Evolutionary conservation across 257 asterid genomes (phyloP).

Genomic region (Handroanthus guayacan): DNA sequence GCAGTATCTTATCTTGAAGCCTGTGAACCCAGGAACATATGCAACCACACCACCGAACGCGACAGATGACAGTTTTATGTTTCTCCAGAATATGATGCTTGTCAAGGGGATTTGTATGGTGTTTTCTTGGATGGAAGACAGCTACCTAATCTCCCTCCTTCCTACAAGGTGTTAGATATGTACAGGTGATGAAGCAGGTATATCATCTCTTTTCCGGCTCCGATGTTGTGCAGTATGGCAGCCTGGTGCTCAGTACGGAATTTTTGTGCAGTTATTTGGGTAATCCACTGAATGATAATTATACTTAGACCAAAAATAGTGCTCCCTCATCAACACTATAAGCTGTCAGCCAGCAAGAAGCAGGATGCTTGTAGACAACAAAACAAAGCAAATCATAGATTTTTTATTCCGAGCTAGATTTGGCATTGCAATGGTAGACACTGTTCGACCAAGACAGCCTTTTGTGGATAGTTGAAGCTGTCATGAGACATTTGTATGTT

Average conservation of each 20-base stretch:
- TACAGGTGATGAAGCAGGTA: background rate
- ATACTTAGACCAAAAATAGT: conserved; percentile 42
- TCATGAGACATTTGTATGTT: conserved; percentile 35
- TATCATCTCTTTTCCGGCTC: conserved; percentile 3
- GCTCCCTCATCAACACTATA: conserved; percentile 36
- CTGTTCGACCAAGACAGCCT: conserved; percentile 38
- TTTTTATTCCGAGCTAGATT: conserved; percentile 1
- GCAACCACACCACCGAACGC: conserved; percentile 77
- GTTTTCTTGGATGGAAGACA: conserved; percentile 82
- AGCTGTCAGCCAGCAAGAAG: conserved; percentile 69
- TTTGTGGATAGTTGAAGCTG: conserved; percentile 42
- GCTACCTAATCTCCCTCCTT: conserved; percentile 35
- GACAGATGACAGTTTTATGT: conserved; percentile 55
- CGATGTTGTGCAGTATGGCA: conserved; percentile 72
- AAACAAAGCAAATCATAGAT: conserved; percentile 18
- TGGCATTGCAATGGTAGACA: conserved; percentile 12
- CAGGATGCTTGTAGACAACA: conserved; percentile 37
- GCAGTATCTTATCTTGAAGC: conserved; percentile 72
- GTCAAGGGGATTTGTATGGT: conserved; percentile 69
- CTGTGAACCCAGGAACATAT: conserved; percentile 74
- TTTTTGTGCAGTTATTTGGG: conserved; percentile 52
- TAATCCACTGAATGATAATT: conserved; percentile 50
- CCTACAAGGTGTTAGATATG: background rate
- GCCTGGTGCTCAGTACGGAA: conserved; percentile 38
- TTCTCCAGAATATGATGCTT: conserved; percentile 53